These are phyloP conservation scores for Cephalotrichum gorgonifer DNA, from an alignment of 2,329 filamentous ascomycete species.

Conservation along the genomic window DNA sequence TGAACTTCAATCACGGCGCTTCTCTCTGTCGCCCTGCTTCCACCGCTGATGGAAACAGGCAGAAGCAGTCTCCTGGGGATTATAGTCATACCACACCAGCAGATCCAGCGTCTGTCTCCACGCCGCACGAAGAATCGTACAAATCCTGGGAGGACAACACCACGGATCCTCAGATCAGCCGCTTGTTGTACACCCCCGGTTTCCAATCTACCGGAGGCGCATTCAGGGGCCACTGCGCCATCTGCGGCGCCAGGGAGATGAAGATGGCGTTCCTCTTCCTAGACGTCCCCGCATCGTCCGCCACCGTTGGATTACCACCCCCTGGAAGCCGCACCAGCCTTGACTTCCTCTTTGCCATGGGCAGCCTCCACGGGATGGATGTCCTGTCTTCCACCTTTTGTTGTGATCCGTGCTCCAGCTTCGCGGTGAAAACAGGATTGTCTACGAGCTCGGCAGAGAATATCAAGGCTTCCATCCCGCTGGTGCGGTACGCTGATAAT, in stretches of 20 bases:
- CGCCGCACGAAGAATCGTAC: background rate
- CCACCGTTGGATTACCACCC: background rate
- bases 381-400: background rate
- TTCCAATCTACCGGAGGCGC: background rate
- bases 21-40: background rate
- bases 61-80: background rate
- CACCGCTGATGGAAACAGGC: background rate
- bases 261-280: background rate
- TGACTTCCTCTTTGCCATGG: background rate
- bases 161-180: background rate
- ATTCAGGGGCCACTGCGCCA: background rate
- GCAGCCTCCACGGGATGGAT: conserved; percentile 1
- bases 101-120: no score
- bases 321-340: background rate
- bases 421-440: background rate
- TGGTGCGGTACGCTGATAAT: background rate
- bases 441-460: background rate
- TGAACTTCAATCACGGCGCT: background rate
- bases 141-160: background rate
- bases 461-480: background rate
- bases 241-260: background rate
- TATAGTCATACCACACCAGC: no score
- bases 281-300: background rate
- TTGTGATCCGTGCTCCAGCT: conserved; percentile 1
- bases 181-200: background rate